phyloP scores from a whole-genome alignment of 169 alveolate genomes.

The Toxoplasma gondii region DNA sequence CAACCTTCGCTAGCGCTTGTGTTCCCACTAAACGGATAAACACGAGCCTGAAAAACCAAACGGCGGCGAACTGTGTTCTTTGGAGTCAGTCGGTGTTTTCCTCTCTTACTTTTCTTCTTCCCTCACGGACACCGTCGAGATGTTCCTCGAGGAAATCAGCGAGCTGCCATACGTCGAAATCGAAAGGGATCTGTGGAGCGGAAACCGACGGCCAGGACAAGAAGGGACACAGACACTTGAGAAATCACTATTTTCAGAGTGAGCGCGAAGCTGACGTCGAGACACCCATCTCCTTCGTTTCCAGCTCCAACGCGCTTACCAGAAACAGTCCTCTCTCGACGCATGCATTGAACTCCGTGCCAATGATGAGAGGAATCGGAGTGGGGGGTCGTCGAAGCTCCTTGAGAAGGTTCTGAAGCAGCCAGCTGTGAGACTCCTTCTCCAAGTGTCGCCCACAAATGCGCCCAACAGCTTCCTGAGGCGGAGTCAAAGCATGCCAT shows the following conservation, averaged over 20 bases:
- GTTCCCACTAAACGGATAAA: too few relatives aligned
- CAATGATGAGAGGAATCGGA: slow-evolving; percentile 2
- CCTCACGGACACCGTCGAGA: slow-evolving; percentile 28
- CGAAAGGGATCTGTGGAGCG: slow-evolving; percentile 14
- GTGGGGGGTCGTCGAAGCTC: slow-evolving; percentile 20
- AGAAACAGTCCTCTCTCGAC: not conserved
- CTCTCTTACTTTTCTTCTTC: not conserved
- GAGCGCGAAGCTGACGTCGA: not conserved
- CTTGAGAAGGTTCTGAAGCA: slow-evolving; percentile 4
- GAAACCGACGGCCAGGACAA: not conserved
- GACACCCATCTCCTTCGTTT: not conserved
- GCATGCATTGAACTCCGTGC: not conserved
- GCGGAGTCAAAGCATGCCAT: not conserved
- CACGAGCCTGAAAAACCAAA: too few relatives aligned
- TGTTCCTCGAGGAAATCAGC: slow-evolving; percentile 45
- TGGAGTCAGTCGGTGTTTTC: not conserved
- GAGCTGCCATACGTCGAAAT: slow-evolving; percentile 36
- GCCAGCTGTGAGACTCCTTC: not conserved
- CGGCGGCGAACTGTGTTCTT: too few relatives aligned
- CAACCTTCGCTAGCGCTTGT: too few relatives aligned
- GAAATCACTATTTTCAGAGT: not conserved
- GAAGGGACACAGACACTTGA: not conserved
- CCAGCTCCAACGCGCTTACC: not conserved
- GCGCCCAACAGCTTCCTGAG: slow-evolving; percentile 14
- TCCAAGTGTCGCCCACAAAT: slow-evolving; percentile 3